Base-by-base conservation (phyloP, 768 basidiomycete genomes). In the Hortiboletus campestris region DNA sequence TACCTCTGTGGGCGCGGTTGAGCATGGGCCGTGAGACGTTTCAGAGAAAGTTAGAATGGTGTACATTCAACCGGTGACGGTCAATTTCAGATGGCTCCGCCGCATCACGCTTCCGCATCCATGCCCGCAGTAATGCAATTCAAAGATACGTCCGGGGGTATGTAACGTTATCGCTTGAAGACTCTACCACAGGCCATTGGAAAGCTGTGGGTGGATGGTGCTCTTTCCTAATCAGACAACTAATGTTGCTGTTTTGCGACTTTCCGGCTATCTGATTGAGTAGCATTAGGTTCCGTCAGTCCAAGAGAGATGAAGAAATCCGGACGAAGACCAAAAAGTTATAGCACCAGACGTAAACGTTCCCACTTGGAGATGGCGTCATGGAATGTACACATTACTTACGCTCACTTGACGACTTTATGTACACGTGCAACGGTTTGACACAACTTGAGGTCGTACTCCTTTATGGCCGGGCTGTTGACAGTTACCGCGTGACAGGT, bases 291-390 rank as follows among this genome's bases (percentile, higher is more conserved):
- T 59, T 58, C 53, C 25, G 51, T 49, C 50, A 58, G 17, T n/a
- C 29, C 44, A 45, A 14, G 46, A 39, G 42, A 34, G 38, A 39
- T 40, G 20, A 19, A 35, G 19, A 22, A 44, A 32, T 20, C 36
- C 34, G 25, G 31, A 40, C 40, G 35, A 49, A 45, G 59, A 50
- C 53, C 39, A 51, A 65, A 52, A 57, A 34, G 53, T 40, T 28
- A 64, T 62, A 67, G 62, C 59, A 16, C 43, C 40, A 12, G 60
- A 63, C 66, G 66, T 68, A 65, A 66, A 44, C 17, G n/a, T 40
- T 13, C 42, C 29, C 51, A 42, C 25, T 25, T 25, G 46, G 49
- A 29, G 32, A 48, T 52, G 41, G 22, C 28, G 17, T 40, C 53
- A 47, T 44, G 38, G 44, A 25, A 25, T 25, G 25, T 25, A 25